A percentile compares a stretch with the other conserved stretches of the same genome.
Evolutionary conservation across 257 asterid species (phyloP).

Genomic region (Przewalskia tangutica): DNA sequence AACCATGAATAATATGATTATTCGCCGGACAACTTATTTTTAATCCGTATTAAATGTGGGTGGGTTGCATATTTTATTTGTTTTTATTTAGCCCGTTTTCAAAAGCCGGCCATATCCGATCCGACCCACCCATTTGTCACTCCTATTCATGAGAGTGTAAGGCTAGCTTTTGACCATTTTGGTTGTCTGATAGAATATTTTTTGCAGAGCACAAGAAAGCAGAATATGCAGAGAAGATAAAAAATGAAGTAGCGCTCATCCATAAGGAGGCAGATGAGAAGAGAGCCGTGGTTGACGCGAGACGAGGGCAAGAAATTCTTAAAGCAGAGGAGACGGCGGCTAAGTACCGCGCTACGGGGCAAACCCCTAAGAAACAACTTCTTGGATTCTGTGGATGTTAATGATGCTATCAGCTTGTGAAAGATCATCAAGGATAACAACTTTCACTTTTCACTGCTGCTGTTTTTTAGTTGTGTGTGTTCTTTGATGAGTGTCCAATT

Average conservation of each 20-base stretch:
- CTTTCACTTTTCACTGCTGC: not conserved
- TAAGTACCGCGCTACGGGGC: slow-evolving; percentile 48
- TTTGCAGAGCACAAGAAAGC: slow-evolving; percentile 58
- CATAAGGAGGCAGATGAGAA: slow-evolving; percentile 72
- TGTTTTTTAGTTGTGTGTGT: slow-evolving; percentile 1
- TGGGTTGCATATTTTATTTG: too few species aligned
- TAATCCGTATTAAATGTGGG: too few species aligned
- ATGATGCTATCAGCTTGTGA: not conserved
- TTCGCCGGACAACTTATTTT: too few species aligned
- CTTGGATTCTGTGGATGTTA: slow-evolving; percentile 47
- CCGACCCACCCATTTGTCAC: too few species aligned
- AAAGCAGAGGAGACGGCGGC: slow-evolving; percentile 64
- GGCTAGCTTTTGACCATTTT: not conserved
- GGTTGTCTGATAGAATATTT: not conserved
- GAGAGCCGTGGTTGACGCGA: slow-evolving; percentile 52
- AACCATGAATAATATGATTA: too few species aligned
- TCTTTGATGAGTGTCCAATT: not conserved
- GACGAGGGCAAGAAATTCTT: slow-evolving; percentile 45
- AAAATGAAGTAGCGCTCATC: slow-evolving; percentile 49
- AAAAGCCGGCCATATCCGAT: too few species aligned
- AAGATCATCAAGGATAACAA: not conserved
- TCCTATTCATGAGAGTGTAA: too few species aligned
- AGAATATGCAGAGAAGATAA: slow-evolving; percentile 48
- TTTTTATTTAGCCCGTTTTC: too few species aligned
- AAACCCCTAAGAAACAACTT: slow-evolving; percentile 32